phyloP scores from a whole-genome alignment of 2,329 filamentous ascomycete species.

The Cadophora luteo-olivacea region DNA sequence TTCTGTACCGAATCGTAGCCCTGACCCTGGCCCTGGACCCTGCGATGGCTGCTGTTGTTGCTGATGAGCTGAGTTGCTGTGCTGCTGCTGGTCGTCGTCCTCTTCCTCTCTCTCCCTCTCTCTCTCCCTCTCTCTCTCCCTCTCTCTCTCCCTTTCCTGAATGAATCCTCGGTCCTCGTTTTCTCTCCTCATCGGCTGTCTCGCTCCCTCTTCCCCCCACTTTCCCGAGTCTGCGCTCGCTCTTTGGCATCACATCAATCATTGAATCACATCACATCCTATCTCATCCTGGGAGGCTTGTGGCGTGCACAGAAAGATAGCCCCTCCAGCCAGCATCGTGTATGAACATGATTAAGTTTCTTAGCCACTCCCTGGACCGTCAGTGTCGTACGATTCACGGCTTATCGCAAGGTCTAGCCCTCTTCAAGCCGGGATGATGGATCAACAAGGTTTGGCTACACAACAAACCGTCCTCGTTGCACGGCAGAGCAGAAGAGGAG shows the following conservation, averaged over 20 bases:
- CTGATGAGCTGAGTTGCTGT: not conserved
- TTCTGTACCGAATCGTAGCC: not conserved
- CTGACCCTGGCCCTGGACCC: not conserved
- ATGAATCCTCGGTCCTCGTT: not conserved
- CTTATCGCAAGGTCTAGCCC: slow-evolving; percentile 15
- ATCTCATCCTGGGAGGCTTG: not conserved
- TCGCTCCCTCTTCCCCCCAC: not conserved
- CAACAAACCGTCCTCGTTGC: slow-evolving; percentile 4
- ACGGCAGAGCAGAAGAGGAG: not conserved
- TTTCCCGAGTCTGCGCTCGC: not conserved
- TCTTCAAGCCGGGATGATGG: slow-evolving; percentile 3
- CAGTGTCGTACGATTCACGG: slow-evolving; percentile 11
- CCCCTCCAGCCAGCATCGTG: not conserved
- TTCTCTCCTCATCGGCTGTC: not conserved
- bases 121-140: too few relatives aligned
- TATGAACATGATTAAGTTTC: slow-evolving; percentile 5
- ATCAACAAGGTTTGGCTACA: slow-evolving; percentile 12
- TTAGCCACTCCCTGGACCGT: not conserved
- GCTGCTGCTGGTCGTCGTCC: too few relatives aligned
- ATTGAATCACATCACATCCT: not conserved
- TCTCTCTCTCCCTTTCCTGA: not conserved
- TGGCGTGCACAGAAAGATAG: not conserved
- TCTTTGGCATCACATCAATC: slow-evolving; percentile 6
- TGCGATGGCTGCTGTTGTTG: not conserved
- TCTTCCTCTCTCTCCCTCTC: too few relatives aligned